Conservation (phyloP, 768 basidiomycete species). For the Rubroboletus pulcherrimus region DNA sequence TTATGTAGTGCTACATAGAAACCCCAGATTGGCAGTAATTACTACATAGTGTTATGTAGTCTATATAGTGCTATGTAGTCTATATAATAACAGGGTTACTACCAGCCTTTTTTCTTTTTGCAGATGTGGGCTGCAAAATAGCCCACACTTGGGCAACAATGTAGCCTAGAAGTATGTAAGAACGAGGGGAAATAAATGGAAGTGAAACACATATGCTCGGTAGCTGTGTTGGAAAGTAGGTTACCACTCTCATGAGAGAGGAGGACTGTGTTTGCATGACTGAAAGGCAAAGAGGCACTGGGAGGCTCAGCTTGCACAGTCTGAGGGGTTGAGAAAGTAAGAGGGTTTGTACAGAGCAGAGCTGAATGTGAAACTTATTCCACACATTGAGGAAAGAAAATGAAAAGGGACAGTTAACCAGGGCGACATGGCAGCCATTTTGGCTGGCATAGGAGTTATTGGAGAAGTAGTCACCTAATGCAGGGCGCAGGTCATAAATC, state of each 20-base stretch:
- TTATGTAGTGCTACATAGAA: too few species aligned
- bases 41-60: too few species aligned
- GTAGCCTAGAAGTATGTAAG: not conserved
- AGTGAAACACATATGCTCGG: too few species aligned
- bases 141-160: not conserved
- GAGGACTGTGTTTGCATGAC: constrained; percentile 3
- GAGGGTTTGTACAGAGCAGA: not conserved
- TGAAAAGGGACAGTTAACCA: not conserved
- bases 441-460: not conserved
- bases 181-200: too few species aligned
- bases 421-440: not conserved
- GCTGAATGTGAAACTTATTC: constrained; percentile 7
- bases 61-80: too few species aligned
- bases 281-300: not conserved
- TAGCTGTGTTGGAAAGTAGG: too few species aligned
- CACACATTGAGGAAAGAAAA: constrained; percentile 5
- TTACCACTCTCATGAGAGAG: constrained; percentile 7
- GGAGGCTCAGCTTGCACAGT: constrained; percentile 10
- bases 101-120: too few species aligned
- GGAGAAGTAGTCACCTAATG: constrained; percentile 4
- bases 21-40: too few species aligned
- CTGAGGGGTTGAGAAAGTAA: not conserved
- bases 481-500: constrained; percentile 3
- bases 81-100: too few species aligned
- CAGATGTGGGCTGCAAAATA: constrained; percentile 1